Evolutionary conservation across 192 early-diverging fungal genomes (phyloP).

Genomic region (Backusella westeae): DNA sequence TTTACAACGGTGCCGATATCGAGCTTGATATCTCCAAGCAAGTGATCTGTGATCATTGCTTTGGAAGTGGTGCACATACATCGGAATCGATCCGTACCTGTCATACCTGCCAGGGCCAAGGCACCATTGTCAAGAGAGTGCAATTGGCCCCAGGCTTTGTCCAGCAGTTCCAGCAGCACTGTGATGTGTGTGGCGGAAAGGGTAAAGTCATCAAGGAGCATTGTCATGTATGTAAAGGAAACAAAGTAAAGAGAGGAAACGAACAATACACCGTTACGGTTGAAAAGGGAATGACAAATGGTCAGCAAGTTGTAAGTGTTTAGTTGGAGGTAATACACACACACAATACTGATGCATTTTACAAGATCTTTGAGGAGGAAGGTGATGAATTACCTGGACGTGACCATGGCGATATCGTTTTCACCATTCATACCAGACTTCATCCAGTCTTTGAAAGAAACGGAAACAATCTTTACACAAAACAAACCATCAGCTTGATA

Average conservation of each 20-base stretch:
- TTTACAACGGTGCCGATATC: constrained; percentile 80
- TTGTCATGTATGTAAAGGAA: constrained; percentile 8
- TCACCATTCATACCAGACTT: constrained; percentile 65
- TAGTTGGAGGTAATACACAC: background rate
- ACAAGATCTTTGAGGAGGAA: constrained; percentile 74
- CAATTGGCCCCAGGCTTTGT: constrained; percentile 89
- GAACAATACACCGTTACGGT: constrained; percentile 77
- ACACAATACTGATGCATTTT: background rate
- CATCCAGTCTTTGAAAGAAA: constrained; percentile 77
- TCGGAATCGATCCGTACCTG: constrained; percentile 85
- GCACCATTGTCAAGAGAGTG: constrained; percentile 79
- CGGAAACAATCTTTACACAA: constrained; percentile 75
- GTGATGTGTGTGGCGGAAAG: constrained; percentile 87
- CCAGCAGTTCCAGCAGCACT: constrained; percentile 92
- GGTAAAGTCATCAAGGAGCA: constrained; percentile 31
- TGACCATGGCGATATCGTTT: constrained; percentile 82
- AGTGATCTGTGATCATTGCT: constrained; percentile 86
- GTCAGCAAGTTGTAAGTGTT: constrained; percentile 50
- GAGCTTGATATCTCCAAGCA: constrained; percentile 96
- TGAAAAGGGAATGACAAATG: constrained; percentile 84
- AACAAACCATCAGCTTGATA: constrained; percentile 70
- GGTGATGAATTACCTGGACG: constrained; percentile 90
- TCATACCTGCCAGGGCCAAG: constrained; percentile 72
- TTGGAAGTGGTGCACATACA: constrained; percentile 87
- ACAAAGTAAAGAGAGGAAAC: constrained; percentile 79